A percentile compares a stretch with the other conserved stretches of the same genome.
Evolutionary conservation across 129 eudicot species (phyloP).

Genomic region (sunflower (Helianthus annuus)): HanXRQr2.0-SUNRISE NC_035438.2:118579865-118580364

Average conservation of each 20-base stretch:
- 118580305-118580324: conserved; percentile 41
- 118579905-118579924: background rate
- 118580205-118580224: conserved; percentile 40
- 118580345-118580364: conserved; percentile 70
- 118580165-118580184: conserved; percentile 41
- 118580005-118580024: conserved; percentile 79
- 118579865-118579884: background rate
- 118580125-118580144: conserved; percentile 42
- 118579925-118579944: conserved; percentile 5
- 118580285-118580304: conserved; percentile 63
- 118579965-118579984: background rate
- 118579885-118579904: background rate
- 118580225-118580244: conserved; percentile 55
- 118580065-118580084: conserved; percentile 44
- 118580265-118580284: conserved; percentile 40
- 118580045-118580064: conserved; percentile 71
- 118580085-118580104: conserved; percentile 34
- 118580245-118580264: conserved; percentile 44
- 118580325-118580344: conserved; percentile 36
- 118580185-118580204: conserved; percentile 40
- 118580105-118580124: conserved; percentile 38
- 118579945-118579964: background rate
- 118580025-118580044: conserved; percentile 76
- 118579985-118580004: conserved; percentile 37
- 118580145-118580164: conserved; percentile 35